Evolutionary conservation across 176 grass and related monocot species (phyloP).

Genomic region (Ensete ventricosum): DNA sequence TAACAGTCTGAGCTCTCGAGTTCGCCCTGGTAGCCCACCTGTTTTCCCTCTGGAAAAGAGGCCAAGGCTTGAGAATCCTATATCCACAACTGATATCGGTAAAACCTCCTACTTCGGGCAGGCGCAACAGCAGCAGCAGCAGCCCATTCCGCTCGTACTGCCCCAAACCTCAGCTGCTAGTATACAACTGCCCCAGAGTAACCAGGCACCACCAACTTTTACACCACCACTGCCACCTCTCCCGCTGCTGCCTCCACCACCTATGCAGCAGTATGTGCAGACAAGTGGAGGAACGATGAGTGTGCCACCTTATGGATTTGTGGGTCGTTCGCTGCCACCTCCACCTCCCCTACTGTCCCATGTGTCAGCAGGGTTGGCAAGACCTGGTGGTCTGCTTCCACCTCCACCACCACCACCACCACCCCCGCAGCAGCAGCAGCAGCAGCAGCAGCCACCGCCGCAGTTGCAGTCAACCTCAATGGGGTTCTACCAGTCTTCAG

Average conservation of each 20-base stretch:
- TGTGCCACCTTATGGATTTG: conserved; percentile 45
- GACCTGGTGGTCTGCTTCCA: conserved; percentile 32
- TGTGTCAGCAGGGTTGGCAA: conserved; percentile 27
- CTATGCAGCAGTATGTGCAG: conserved; percentile 48
- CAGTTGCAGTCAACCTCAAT: conserved; percentile 25
- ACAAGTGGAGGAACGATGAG: conserved; percentile 46
- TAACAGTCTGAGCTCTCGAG: conserved; percentile 24
- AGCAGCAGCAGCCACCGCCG: not conserved
- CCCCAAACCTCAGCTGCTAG: conserved; percentile 26
- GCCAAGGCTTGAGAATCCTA: conserved; percentile 50
- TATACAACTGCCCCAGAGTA: conserved; percentile 20
- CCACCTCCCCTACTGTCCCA: conserved; percentile 44
- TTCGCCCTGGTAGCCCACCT: conserved; percentile 30
- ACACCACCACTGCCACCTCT: conserved; percentile 50
- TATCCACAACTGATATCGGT: conserved; percentile 27
- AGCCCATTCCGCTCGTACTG: conserved; percentile 23
- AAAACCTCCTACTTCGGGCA: conserved; percentile 33
- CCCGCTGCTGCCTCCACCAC: conserved; percentile 27
- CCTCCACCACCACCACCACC: conserved; percentile 41
- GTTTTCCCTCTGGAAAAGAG: conserved; percentile 57
- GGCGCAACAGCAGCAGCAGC: conserved; percentile 28
- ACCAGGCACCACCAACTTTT: conserved; percentile 38
- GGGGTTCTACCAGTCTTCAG: conserved; percentile 47
- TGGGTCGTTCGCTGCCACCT: conserved; percentile 37
- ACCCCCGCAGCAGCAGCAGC: not conserved